These are phyloP conservation scores for Neonectria sp. DNA, from an alignment of 2,329 filamentous ascomycete species.

Conservation along the genomic window DNA sequence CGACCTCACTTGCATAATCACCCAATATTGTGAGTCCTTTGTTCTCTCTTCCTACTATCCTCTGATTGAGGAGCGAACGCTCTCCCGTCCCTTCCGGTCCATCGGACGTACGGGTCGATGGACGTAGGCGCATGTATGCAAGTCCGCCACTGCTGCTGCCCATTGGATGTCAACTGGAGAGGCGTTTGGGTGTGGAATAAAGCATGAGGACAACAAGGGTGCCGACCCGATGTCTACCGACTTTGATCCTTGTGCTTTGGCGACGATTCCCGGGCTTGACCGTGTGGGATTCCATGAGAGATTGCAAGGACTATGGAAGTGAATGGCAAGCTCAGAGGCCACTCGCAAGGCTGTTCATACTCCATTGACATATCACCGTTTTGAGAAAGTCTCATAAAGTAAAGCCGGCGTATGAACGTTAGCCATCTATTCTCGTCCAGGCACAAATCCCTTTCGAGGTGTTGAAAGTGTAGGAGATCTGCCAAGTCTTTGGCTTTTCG, in stretches of 20 bases:
- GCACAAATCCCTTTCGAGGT: background rate
- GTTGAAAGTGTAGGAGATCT: background rate
- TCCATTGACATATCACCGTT: constrained; percentile 3
- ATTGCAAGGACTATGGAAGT: background rate
- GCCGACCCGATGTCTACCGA: constrained; percentile 10
- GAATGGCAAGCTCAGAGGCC: background rate
- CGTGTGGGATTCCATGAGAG: constrained; percentile 3
- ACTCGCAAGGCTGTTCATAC: background rate
- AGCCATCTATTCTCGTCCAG: background rate
- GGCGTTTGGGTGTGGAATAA: background rate
- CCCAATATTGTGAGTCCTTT: background rate
- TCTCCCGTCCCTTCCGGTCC: background rate
- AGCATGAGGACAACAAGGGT: background rate
- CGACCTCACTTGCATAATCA: background rate
- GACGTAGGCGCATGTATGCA: background rate
- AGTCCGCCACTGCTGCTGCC: background rate
- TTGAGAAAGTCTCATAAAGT: background rate
- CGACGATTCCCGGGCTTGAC: background rate
- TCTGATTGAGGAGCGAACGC: background rate
- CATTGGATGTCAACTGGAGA: constrained; percentile 15
- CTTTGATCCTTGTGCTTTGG: constrained; percentile 3
- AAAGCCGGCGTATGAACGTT: background rate
- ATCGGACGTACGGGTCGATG: background rate
- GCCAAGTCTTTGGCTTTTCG: background rate
- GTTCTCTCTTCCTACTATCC: background rate